Conservation (phyloP, 352 stramenopile species). For the Phytophthora pinifolia region DNA sequence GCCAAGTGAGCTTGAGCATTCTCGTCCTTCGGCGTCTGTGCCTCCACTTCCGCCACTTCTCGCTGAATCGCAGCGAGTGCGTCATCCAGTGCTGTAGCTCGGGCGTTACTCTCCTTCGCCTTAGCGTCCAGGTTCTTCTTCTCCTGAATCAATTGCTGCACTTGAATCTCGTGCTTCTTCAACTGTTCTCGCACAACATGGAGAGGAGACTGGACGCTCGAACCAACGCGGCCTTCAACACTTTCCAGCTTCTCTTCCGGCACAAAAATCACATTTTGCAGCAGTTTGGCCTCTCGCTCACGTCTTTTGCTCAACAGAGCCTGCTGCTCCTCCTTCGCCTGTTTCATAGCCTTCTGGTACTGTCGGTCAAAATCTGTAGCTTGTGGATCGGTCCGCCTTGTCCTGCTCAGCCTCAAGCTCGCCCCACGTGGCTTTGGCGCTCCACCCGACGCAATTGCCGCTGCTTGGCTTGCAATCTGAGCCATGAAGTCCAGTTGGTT, state of each 20-base stretch:
- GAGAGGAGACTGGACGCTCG: constrained; percentile 8
- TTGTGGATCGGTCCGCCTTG: constrained; percentile 20
- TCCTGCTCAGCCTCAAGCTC: constrained; percentile 17
- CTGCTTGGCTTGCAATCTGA: constrained; percentile 51
- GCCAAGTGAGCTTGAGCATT: constrained; percentile 27
- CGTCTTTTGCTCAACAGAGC: constrained; percentile 37
- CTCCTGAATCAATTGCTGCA: constrained; percentile 47
- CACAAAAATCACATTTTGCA: constrained; percentile 51
- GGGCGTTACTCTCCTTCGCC: constrained; percentile 25
- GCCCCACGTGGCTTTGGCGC: constrained; percentile 10
- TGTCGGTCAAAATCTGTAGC: constrained; percentile 58
- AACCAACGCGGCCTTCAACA: constrained; percentile 12
- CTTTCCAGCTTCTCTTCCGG: constrained; percentile 24
- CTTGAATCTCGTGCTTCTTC: constrained; percentile 32
- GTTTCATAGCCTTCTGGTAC: constrained; percentile 56
- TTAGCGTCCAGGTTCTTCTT: constrained; percentile 43
- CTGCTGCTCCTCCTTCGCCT: constrained; percentile 55
- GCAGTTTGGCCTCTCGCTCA: constrained; percentile 46
- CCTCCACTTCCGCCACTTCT: constrained; percentile 41
- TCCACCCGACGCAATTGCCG: constrained; percentile 32
- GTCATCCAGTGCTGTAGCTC: constrained; percentile 30
- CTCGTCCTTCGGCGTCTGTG: constrained; percentile 31
- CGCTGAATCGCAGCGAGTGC: constrained; percentile 37
- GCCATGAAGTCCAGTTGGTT: constrained; percentile 37
- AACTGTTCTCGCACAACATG: constrained; percentile 29